A percentile compares a stretch with the other conserved stretches of the same genome.
These are phyloP conservation scores for Ogataea ramenticola DNA, from an alignment of 805 yeast genomes.

Conservation along the genomic window DNA sequence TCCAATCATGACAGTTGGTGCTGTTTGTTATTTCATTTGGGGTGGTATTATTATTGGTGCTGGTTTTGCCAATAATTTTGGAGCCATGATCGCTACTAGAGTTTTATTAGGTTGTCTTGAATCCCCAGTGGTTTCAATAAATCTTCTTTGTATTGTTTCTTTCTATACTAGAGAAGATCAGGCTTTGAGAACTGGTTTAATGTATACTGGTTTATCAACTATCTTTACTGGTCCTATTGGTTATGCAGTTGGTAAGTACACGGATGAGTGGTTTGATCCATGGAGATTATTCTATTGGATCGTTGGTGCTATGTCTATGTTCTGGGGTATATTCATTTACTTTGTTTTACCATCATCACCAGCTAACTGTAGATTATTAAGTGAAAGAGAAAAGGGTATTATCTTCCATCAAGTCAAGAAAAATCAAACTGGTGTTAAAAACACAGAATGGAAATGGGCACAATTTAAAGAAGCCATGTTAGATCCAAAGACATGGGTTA, in stretches of 20 bases:
- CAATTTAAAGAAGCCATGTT: conserved; percentile 50
- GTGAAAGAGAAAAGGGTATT: conserved; percentile 37
- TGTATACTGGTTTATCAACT: conserved; percentile 35
- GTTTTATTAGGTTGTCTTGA: conserved; percentile 45
- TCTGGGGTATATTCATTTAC: conserved; percentile 36
- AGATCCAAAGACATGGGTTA: conserved; percentile 46
- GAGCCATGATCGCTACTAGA: conserved; percentile 39
- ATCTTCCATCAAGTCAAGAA: conserved; percentile 49
- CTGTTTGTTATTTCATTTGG: conserved; percentile 27
- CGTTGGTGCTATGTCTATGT: conserved; percentile 50
- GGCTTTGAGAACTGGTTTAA: conserved; percentile 33
- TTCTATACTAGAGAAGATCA: conserved; percentile 47
- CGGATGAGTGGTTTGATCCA: conserved; percentile 33
- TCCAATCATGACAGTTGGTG: conserved; percentile 27
- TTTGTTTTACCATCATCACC: conserved; percentile 47
- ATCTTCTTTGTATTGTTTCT: conserved; percentile 45
- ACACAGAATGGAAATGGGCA: conserved; percentile 41
- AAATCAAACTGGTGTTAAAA: conserved; percentile 57
- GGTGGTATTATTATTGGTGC: conserved; percentile 38
- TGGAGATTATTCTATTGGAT: conserved; percentile 58
- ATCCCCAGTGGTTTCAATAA: conserved; percentile 47
- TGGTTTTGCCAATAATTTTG: conserved; percentile 29
- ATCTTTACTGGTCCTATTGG: conserved; percentile 44
- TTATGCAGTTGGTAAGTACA: conserved; percentile 34
- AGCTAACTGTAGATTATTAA: conserved; percentile 39